phyloP scores from a whole-genome alignment of 495 filamentous ascomycete genomes.

The Cetradonia linearis region DNA sequence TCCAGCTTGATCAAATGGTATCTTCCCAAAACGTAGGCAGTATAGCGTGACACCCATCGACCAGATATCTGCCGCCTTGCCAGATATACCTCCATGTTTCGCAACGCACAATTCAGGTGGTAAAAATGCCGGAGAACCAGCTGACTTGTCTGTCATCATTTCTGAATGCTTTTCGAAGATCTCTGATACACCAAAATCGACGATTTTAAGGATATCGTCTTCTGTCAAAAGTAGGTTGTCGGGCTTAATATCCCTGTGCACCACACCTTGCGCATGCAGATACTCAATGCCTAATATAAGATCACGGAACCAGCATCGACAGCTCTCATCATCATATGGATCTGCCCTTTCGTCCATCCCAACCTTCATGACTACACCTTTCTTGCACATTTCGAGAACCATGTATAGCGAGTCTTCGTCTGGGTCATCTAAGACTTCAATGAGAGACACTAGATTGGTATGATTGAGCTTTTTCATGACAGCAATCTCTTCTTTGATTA shows the following conservation, averaged over 20 bases:
- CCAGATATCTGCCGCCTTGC: slow-evolving; percentile 91
- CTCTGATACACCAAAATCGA: slow-evolving; percentile 96
- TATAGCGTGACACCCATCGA: slow-evolving; percentile 96
- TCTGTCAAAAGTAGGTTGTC: slow-evolving; percentile 87
- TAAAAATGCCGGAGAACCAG: slow-evolving; percentile 89
- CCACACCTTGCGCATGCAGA: slow-evolving; percentile 85
- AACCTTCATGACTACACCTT: slow-evolving; percentile 95
- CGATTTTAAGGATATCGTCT: slow-evolving; percentile 89
- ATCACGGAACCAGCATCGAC: slow-evolving; percentile 88
- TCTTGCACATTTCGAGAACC: slow-evolving; percentile 98
- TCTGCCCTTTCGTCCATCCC: slow-evolving; percentile 72
- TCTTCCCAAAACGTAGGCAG: slow-evolving; percentile 75
- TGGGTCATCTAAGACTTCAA: slow-evolving; percentile 92
- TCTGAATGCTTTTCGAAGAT: slow-evolving; percentile 87
- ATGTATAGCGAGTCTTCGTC: slow-evolving; percentile 94
- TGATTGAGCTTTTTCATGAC: slow-evolving; percentile 99
- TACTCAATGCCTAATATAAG: slow-evolving; percentile 95
- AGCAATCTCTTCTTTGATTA: slow-evolving; percentile 94
- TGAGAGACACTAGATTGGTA: slow-evolving; percentile 78
- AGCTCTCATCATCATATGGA: slow-evolving; percentile 75
- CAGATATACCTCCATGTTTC: slow-evolving; percentile 79
- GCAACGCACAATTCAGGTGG: slow-evolving; percentile 86
- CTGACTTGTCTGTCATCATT: slow-evolving; percentile 91
- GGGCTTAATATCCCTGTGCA: slow-evolving; percentile 96
- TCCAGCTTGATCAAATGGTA: slow-evolving; percentile 71